A percentile compares a stretch with the other conserved stretches of the same genome.
phyloP scores from a whole-genome alignment of 2,329 filamentous ascomycete genomes.

The Coniella vitis region DNA sequence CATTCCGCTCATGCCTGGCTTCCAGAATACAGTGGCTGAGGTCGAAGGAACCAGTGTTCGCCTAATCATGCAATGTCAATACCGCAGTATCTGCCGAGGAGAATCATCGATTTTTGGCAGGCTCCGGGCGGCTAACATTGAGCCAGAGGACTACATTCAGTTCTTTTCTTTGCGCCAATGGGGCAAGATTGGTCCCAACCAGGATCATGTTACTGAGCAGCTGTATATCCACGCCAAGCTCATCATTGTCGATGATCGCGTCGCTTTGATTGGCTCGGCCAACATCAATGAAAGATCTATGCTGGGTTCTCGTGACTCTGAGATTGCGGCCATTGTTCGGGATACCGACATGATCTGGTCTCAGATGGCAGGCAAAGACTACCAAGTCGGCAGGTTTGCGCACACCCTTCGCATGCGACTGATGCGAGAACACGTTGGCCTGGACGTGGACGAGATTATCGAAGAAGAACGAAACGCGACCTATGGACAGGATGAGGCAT shows the following conservation, averaged over 20 bases:
- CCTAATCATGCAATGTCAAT: slow-evolving; percentile 95
- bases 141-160: slow-evolving; percentile 89
- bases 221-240: slow-evolving; percentile 97
- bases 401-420: slow-evolving; percentile 87
- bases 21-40: slow-evolving; percentile 92
- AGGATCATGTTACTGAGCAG: slow-evolving; percentile 85
- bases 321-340: slow-evolving; percentile 81
- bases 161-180: slow-evolving; percentile 91
- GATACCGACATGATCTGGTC: slow-evolving; percentile 92
- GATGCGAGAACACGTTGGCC: slow-evolving; percentile 94
- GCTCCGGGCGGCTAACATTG: slow-evolving; percentile 70
- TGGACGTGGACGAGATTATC: slow-evolving; percentile 86
- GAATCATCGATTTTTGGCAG: slow-evolving; percentile 88
- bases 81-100: slow-evolving; percentile 89
- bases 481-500: slow-evolving; percentile 47
- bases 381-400: slow-evolving; percentile 84
- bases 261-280: slow-evolving; percentile 90
- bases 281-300: slow-evolving; percentile 99
- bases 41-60: slow-evolving; percentile 92
- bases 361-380: slow-evolving; percentile 83
- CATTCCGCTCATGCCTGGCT: slow-evolving; percentile 96
- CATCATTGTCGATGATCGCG: slow-evolving; percentile 90
- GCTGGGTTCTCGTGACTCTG: slow-evolving; percentile 86
- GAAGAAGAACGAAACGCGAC: slow-evolving; percentile 70
- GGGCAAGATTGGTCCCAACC: slow-evolving; percentile 80